Evolutionary conservation across 257 asterid species (phyloP).

Genomic region (Lantana camara): DNA sequence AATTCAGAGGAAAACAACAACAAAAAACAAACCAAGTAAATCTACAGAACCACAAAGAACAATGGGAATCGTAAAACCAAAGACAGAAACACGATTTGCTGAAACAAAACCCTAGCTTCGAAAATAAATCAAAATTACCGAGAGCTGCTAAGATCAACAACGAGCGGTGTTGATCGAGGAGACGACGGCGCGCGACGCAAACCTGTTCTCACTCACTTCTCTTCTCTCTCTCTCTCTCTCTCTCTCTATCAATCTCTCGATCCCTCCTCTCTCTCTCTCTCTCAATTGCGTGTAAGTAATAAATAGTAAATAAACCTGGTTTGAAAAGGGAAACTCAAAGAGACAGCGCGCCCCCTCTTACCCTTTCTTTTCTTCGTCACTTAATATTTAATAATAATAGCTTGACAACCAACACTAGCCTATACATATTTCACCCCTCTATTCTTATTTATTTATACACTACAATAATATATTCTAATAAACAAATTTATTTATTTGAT

Average conservation of each 20-base stretch:
- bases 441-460: too few species aligned
- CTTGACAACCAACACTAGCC: not conserved
- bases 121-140: slow-evolving; percentile 12
- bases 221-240: slow-evolving; percentile 17
- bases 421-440: not conserved
- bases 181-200: not conserved
- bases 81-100: not conserved
- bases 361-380: not conserved
- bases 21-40: not conserved
- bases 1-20: not conserved
- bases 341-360: not conserved
- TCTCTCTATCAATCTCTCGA: not conserved
- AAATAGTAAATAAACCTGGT: not conserved
- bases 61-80: not conserved
- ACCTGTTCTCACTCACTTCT: not conserved
- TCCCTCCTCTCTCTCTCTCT: slow-evolving; percentile 15
- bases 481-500: too few species aligned
- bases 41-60: not conserved
- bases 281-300: not conserved
- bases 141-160: not conserved
- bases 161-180: not conserved
- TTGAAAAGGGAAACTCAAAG: too few species aligned
- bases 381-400: too few species aligned
- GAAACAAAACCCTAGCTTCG: slow-evolving; percentile 14
- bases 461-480: too few species aligned